Conservation (phyloP, 129 eudicot species). For the Escallonia herrerae region DNA sequence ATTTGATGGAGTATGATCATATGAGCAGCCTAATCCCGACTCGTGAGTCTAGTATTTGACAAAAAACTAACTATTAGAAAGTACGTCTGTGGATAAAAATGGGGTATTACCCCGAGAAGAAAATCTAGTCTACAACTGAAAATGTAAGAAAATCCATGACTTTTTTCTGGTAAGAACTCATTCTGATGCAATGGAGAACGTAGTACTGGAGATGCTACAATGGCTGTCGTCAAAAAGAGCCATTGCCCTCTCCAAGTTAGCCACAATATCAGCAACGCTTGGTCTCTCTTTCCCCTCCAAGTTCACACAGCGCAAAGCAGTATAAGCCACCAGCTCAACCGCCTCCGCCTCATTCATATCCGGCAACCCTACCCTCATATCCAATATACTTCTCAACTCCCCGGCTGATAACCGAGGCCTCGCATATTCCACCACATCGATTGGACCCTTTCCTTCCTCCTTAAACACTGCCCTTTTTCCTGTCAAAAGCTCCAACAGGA, state of each 20-base stretch:
- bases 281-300: conserved; percentile 49
- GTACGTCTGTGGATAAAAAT: too few species aligned
- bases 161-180: neutral
- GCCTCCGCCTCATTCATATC: conserved; percentile 44
- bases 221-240: conserved; percentile 30
- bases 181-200: conserved; percentile 1
- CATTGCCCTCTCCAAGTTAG: conserved; percentile 50
- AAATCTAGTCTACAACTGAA: too few species aligned
- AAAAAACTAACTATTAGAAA: too few species aligned
- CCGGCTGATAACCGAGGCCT: conserved; percentile 34
- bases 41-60: too few species aligned
- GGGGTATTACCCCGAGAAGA: too few species aligned
- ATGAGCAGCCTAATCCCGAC: too few species aligned
- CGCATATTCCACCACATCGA: conserved; percentile 47
- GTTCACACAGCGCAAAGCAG: conserved; percentile 47
- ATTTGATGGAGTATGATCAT: too few species aligned
- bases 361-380: conserved; percentile 39
- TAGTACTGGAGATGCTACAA: conserved; percentile 35
- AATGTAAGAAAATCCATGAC: too few species aligned
- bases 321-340: conserved; percentile 48
- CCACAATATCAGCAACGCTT: conserved; percentile 40
- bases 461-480: conserved; percentile 47
- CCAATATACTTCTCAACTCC: conserved; percentile 42
- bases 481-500: conserved; percentile 44
- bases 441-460: conserved; percentile 33